Percentiles rank a stretch among this genome's conserved stretches.
These are phyloP conservation scores for Kwoniella sp. DNA, from an alignment of 768 basidiomycete species.

Conservation along the genomic window DNA sequence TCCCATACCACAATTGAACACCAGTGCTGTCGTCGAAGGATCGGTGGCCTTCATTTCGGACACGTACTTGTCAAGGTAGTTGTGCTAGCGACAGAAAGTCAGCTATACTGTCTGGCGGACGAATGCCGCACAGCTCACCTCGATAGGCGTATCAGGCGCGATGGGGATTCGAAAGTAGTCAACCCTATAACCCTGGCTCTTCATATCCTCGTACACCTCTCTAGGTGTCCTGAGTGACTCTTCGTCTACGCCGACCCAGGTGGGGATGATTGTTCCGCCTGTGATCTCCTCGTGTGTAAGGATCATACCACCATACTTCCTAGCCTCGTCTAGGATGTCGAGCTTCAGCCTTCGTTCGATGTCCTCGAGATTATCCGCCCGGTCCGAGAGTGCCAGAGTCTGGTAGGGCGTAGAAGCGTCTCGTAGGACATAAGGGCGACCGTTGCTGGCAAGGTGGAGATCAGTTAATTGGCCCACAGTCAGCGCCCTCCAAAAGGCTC, in stretches of 20 bases:
- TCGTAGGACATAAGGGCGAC: constrained; percentile 79
- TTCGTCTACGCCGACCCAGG: constrained; percentile 86
- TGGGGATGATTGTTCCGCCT: constrained; percentile 71
- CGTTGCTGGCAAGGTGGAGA: constrained; percentile 25
- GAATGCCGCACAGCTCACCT: constrained; percentile 63
- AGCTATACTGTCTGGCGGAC: too few species aligned
- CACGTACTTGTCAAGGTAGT: constrained; percentile 91
- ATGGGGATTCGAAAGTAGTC: constrained; percentile 97
- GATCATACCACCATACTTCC: constrained; percentile 79
- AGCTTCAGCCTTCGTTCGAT: constrained; percentile 78
- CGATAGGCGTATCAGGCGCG: constrained; percentile 83
- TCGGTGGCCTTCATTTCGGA: constrained; percentile 72
- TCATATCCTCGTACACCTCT: constrained; percentile 79
- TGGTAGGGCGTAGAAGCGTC: constrained; percentile 78
- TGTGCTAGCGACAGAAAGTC: constrained; percentile 61
- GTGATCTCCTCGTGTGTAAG: constrained; percentile 91
- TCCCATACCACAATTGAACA: constrained; percentile 96
- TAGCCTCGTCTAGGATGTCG: constrained; percentile 82
- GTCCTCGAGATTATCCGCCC: constrained; percentile 90
- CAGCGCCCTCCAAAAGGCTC: too few species aligned
- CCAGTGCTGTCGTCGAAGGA: constrained; percentile 72
- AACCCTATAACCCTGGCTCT: constrained; percentile 81
- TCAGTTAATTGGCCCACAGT: not conserved
- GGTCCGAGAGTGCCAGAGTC: constrained; percentile 74
- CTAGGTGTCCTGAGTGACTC: constrained; percentile 77